phyloP scores from a whole-genome alignment of 768 basidiomycete species.

The Naganishia antarctica region DNA sequence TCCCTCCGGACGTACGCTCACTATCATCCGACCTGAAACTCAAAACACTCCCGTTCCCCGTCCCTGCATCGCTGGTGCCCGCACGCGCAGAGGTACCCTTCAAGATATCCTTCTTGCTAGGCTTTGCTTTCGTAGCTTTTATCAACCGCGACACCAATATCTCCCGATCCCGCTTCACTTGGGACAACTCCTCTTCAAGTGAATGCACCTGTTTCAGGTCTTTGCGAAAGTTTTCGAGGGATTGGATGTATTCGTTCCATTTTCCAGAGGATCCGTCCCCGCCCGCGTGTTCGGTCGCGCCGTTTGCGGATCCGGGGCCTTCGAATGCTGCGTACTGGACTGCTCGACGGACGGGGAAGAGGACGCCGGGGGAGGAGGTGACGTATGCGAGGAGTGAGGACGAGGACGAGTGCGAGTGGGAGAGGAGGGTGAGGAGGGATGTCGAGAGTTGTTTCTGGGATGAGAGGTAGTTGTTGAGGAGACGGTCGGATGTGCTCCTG shows the following conservation, averaged over 20 bases:
- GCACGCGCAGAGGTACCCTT: conserved; percentile 21
- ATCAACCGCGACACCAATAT: conserved; percentile 47
- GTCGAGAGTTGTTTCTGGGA: conserved; percentile 45
- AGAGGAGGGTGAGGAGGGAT: conserved; percentile 45
- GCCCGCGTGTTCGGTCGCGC: conserved; percentile 23
- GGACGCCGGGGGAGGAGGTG: conserved; percentile 47
- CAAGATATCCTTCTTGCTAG: conserved; percentile 43
- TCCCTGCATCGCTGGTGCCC: conserved; percentile 27
- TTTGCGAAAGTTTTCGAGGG: conserved; percentile 46
- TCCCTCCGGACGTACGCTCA: conserved; percentile 34
- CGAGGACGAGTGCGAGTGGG: conserved; percentile 48
- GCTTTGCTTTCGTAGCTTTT: conserved; percentile 46
- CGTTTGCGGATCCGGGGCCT: conserved; percentile 42
- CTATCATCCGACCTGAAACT: conserved; percentile 39
- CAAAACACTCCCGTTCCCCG: conserved; percentile 32
- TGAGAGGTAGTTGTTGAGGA: conserved; percentile 49
- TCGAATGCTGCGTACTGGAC: conserved; percentile 49
- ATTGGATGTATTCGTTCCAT: conserved; percentile 45
- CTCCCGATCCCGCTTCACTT: conserved; percentile 47
- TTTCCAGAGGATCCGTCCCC: conserved; percentile 32
- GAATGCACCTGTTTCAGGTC: conserved; percentile 48
- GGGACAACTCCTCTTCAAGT: conserved; percentile 47
- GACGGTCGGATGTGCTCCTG: conserved; percentile 44
- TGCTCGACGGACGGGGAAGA: conserved; percentile 40
- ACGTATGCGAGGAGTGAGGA: conserved; percentile 49